phyloP scores from a whole-genome alignment of 371 early-diverging fungal species.

The Choanephora cucurbitarum region DNA sequence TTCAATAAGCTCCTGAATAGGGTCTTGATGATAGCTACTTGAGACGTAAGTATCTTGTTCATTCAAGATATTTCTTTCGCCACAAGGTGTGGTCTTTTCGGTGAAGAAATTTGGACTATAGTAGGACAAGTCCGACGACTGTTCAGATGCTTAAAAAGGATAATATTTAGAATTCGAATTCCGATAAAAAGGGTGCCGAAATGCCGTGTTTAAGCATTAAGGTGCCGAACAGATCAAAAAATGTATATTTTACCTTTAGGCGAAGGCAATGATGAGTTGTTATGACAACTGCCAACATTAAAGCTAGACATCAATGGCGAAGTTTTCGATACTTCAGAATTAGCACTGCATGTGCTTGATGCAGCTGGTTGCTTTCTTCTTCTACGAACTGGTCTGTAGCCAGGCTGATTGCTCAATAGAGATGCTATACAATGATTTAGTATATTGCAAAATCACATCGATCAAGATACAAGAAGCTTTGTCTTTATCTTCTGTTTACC shows the following conservation, averaged over 20 bases:
- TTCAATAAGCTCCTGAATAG: constrained; percentile 45
- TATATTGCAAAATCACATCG: background rate
- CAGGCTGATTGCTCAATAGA: constrained; percentile 42
- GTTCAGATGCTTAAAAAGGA: background rate
- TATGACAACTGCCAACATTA: no score
- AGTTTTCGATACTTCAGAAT: background rate
- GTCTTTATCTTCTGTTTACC: constrained; percentile 13
- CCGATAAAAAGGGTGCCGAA: background rate
- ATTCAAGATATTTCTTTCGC: constrained; percentile 1
- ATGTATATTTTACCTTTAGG: constrained; percentile 4
- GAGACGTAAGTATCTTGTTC: constrained; percentile 1
- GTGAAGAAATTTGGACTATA: constrained; percentile 17
- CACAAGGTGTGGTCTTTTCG: constrained; percentile 6
- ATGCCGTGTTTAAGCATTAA: background rate
- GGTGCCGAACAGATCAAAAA: background rate
- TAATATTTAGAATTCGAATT: background rate
- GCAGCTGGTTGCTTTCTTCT: constrained; percentile 15
- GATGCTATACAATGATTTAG: constrained; percentile 23
- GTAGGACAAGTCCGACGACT: constrained; percentile 20
- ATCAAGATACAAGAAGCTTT: no score
- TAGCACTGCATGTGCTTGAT: background rate
- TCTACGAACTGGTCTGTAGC: constrained; percentile 39
- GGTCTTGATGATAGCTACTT: constrained; percentile 14
- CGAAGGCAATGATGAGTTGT: background rate
- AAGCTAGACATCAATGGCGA: no score